Base-by-base conservation (phyloP, 1,284 basidiomycete genomes). In the Xerocomus minutiporus region DNA sequence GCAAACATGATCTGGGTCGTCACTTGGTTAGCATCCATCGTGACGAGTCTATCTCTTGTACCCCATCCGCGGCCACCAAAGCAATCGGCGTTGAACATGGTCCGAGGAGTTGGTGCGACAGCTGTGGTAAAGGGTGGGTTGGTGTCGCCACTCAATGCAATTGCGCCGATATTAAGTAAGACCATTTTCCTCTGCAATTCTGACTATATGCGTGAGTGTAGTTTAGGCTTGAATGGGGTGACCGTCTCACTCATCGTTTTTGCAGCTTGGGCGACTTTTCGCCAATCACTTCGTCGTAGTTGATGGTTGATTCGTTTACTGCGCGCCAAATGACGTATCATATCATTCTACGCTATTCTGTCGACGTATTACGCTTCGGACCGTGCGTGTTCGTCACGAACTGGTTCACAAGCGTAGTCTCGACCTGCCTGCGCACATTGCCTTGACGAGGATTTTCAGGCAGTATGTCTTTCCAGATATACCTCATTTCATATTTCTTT, bases 1-100 rank as follows among this genome's bases (percentile, higher is more conserved):
- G 92, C 62, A 93, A 94, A 73, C 91, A 94, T 62, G 91, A 94
- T 65, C 72, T 94, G 5, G 88, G 88, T 35, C 84, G 91, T 46
- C 91, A 94, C 66, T 76, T 92, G 43, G 82, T 91, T 42, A 89
- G 88, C 56, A 91, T 94, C 57, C 91, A 94, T 64, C 85, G 86
- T 39, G 83, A 86, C 52, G 84, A 85, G 45, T 73, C 77, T 8
- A 64, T 78, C 8, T 64, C 70, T 50, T 68, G 73, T 17, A 70
- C 72, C 2, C 68, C 75, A 23, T 71, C 73, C 23, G 72, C 75
- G 5, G 59, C 62, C 5, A 69, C 70, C 23, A 79, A 76, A 48
- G 65, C 74, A 9, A 81, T 88, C 39, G 85, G 86, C 39, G 82
- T 88, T 32, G 80, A 81, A 53, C 76, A 76, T 51, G 84, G 79